phyloP scores from a whole-genome alignment of 495 filamentous ascomycete genomes.

The Penicillium pancosmium region DNA sequence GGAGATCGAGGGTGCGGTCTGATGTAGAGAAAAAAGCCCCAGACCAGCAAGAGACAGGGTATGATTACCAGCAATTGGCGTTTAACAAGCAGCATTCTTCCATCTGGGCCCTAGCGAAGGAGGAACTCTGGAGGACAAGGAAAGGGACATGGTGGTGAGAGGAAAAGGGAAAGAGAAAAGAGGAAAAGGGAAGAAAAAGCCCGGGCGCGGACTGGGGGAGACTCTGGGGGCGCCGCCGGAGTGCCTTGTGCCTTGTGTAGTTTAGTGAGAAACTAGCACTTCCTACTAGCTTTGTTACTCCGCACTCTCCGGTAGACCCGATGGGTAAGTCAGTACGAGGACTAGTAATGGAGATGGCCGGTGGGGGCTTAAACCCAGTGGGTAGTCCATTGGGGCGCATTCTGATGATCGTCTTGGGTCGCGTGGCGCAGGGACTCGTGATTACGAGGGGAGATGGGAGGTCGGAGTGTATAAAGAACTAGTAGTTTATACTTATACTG shows the following conservation, averaged over 20 bases:
- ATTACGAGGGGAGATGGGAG: no score
- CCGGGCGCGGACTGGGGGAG: background rate
- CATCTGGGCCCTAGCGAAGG: background rate
- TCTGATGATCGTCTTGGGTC: no score
- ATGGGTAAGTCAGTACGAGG: no score
- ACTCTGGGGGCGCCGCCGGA: background rate
- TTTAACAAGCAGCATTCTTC: slow-evolving; percentile 8
- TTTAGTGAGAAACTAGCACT: no score
- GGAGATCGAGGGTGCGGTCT: background rate
- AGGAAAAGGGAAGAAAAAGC: background rate
- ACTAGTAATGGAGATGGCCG: no score
- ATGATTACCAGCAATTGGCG: slow-evolving; percentile 1
- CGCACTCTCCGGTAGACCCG: no score
- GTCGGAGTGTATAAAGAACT: no score
- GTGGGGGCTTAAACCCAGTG: no score
- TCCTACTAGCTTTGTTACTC: no score
- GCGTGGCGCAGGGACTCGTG: no score
- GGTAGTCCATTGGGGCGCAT: no score
- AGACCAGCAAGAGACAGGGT: background rate
- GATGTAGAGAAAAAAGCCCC: background rate
- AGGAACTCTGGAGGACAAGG: background rate
- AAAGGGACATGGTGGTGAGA: background rate
- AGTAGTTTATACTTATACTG: no score
- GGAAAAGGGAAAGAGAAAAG: background rate
- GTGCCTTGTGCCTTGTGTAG: background rate